Percentiles rank a stretch among this genome's conserved stretches.
These are phyloP conservation scores for Penicillium herquei DNA, from an alignment of 495 filamentous ascomycete genomes.

Conservation along the genomic window DNA sequence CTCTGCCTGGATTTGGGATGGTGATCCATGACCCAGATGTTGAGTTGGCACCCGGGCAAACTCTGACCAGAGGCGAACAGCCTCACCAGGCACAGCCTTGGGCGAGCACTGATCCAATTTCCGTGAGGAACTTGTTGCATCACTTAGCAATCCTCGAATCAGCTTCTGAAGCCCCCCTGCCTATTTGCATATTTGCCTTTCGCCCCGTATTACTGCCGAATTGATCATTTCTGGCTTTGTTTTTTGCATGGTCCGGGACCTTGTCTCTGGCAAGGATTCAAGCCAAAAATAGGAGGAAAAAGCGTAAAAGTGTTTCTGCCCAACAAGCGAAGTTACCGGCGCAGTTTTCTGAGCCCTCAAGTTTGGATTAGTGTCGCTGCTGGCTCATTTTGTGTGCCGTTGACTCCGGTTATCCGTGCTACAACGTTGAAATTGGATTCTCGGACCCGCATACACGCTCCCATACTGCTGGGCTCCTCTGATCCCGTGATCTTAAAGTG, in stretches of 20 bases:
- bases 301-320: slow-evolving; percentile 24
- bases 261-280: slow-evolving; percentile 32
- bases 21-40: slow-evolving; percentile 32
- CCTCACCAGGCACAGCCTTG: slow-evolving; percentile 23
- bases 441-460: slow-evolving; percentile 41
- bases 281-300: slow-evolving; percentile 15
- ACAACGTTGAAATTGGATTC: slow-evolving; percentile 49
- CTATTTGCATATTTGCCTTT: slow-evolving; percentile 24
- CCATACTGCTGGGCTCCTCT: slow-evolving; percentile 38
- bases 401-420: slow-evolving; percentile 9
- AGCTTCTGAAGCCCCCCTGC: slow-evolving; percentile 32
- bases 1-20: slow-evolving; percentile 16
- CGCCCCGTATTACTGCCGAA: slow-evolving; percentile 30
- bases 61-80: slow-evolving; percentile 23
- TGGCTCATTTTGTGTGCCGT: slow-evolving; percentile 11
- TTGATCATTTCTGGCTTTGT: slow-evolving; percentile 9
- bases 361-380: not conserved
- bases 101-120: slow-evolving; percentile 23
- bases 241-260: slow-evolving; percentile 27
- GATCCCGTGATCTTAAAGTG: slow-evolving; percentile 46
- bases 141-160: slow-evolving; percentile 20
- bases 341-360: slow-evolving; percentile 5
- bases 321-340: slow-evolving; percentile 25
- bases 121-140: slow-evolving; percentile 21
- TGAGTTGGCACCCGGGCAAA: slow-evolving; percentile 39